These are phyloP conservation scores for Fragaria vesca DNA, from an alignment of 306 rosid genomes.

Conservation along the genomic window DNA sequence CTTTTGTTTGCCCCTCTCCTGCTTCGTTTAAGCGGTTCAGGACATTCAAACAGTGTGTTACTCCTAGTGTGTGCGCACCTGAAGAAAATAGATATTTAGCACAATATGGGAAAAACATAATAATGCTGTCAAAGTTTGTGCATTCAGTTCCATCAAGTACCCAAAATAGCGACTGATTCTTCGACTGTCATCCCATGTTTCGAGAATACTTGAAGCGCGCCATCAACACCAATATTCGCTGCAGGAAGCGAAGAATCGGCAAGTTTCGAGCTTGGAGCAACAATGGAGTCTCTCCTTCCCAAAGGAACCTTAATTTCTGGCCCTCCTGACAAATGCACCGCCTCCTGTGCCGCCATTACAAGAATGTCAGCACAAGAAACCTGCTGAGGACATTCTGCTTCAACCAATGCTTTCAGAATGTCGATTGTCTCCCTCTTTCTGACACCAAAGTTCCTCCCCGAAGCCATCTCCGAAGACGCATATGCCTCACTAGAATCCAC, in stretches of 20 bases:
- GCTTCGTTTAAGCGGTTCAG: slow-evolving; percentile 19
- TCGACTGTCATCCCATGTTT: slow-evolving; percentile 28
- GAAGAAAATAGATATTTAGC: neutral
- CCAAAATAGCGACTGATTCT: slow-evolving; percentile 38
- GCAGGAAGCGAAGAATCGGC: slow-evolving; percentile 32
- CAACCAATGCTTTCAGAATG: slow-evolving; percentile 26
- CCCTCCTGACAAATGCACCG: slow-evolving; percentile 31
- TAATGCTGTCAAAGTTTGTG: neutral
- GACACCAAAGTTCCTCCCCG: slow-evolving; percentile 28
- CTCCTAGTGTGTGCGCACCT: slow-evolving; percentile 35
- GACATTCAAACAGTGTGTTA: slow-evolving; percentile 32
- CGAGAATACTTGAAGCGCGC: slow-evolving; percentile 30
- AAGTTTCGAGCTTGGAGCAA: slow-evolving; percentile 14
- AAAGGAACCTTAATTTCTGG: slow-evolving; percentile 30
- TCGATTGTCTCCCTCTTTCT: slow-evolving; percentile 24
- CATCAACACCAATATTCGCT: slow-evolving; percentile 26
- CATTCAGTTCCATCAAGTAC: neutral
- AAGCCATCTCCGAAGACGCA: slow-evolving; percentile 21
- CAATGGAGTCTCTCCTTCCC: slow-evolving; percentile 33
- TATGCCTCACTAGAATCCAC: slow-evolving; percentile 13
- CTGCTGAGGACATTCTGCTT: slow-evolving; percentile 27
- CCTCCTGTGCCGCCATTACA: slow-evolving; percentile 37
- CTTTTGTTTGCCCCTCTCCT: slow-evolving; percentile 5
- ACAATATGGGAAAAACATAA: neutral
- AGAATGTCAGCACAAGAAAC: slow-evolving; percentile 42